Evolutionary conservation across 148 eudicot species (phyloP), one percentile per base, ranked within the genome.

Genomic region (Amaranthus hypochondriacus): DNA sequence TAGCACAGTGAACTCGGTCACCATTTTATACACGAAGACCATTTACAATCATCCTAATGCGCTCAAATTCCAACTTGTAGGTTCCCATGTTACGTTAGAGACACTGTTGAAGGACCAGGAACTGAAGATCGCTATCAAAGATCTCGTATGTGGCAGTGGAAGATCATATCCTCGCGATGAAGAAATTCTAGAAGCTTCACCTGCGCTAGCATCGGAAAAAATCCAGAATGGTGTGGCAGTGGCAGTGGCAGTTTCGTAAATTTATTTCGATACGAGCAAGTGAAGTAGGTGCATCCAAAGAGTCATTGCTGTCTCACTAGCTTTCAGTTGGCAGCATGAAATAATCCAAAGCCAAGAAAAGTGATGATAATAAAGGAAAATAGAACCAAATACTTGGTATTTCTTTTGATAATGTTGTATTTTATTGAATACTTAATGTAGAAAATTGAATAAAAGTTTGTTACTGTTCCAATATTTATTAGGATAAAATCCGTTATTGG

Each of bases 41-140:
- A 28, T 28, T 10, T 54, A 6, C 49, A 9, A 43, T 59, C 66
- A 54, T 64, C 10, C 3, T 56, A n/a, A 49, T 46, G 46, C 52
- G 39, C 49, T 12, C 12, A 21, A 54, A 10, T 78, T 56, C 6
- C 9, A 11, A 68, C 6, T 53, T 66, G 54, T 71, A 94, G 98
- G 98, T 73, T 71, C 76, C 56, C 96, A 94, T 59, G 88, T 94
- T 64, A 91, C 98, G 10, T 47, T 94, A 75, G 98, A 94, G 86
- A 64, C 92, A 3, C 79, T 94, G 83, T 63, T 88, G 61, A 86
- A 92, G 74, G 97, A 94, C 75, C 80, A 78, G 72, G 95, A 84
- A 7, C 89, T 91, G 28, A 81, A 79, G 78, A 82, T 71, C 18
- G 73, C 83, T 18, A 92, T 94, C 77, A 94, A 89, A 81, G 90